Conservation (phyloP, 768 basidiomycete species). For the Pisolithus marmoratus region DNA sequence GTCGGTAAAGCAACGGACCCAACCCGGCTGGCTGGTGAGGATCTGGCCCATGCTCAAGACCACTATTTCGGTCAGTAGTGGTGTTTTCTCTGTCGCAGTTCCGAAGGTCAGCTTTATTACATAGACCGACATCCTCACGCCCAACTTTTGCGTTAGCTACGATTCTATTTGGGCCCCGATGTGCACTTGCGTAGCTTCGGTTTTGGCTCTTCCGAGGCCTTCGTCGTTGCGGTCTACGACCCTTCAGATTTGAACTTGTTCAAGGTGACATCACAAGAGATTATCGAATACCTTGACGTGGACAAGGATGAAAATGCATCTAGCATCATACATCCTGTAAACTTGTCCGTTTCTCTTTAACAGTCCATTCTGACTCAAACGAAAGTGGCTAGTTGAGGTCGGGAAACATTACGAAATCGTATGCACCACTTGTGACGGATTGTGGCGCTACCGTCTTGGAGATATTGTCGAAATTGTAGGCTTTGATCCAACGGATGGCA, state of each 20-base stretch:
- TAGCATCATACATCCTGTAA: conserved; percentile 1
- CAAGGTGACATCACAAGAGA: conserved; percentile 2
- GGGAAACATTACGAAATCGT: conserved; percentile 4
- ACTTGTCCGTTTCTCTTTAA: neutral
- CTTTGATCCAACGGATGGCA: conserved; percentile 5
- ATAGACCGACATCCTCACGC: neutral
- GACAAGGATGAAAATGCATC: neutral
- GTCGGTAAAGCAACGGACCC: neutral
- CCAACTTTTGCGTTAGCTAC: neutral
- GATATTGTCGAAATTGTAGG: conserved; percentile 5
- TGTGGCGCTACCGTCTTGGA: conserved; percentile 7
- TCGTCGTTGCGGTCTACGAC: conserved; percentile 1
- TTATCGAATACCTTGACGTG: conserved; percentile 7
- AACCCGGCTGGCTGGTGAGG: conserved; percentile 1
- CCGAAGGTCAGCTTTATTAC: neutral
- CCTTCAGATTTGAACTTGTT: conserved; percentile 3
- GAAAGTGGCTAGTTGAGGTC: conserved; percentile 3
- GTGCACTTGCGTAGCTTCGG: neutral
- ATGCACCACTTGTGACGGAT: conserved; percentile 3
- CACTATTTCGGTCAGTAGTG: neutral
- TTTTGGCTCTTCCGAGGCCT: neutral
- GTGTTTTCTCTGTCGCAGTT: neutral
- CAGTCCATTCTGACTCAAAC: neutral
- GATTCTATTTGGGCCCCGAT: conserved; percentile 1
- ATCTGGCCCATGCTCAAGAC: conserved; percentile 2